These are phyloP conservation scores for Dioscorea alata DNA, from an alignment of 106 monocot species.

Conservation along the genomic window DNA sequence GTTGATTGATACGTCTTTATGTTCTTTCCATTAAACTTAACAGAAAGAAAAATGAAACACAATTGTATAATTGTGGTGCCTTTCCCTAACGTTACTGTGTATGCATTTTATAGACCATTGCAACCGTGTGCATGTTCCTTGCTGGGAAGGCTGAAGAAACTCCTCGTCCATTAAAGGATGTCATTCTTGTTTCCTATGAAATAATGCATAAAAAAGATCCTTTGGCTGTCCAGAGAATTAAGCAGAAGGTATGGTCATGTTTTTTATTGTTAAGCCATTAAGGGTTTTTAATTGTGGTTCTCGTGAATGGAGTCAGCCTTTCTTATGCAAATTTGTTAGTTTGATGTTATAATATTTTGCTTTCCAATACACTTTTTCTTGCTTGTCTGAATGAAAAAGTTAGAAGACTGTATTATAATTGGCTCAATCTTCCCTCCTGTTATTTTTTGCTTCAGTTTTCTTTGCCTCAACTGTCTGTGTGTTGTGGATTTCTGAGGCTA, in stretches of 20 bases:
- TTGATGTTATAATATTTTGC: no score
- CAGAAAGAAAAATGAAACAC: no score
- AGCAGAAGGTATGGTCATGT: constrained; percentile 7
- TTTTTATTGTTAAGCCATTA: not conserved
- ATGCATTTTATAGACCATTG: constrained; percentile 12
- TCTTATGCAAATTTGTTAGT: no score
- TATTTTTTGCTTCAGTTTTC: no score
- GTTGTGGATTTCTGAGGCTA: not conserved
- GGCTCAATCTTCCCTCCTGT: no score
- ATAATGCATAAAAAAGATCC: constrained; percentile 17
- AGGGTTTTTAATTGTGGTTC: no score
- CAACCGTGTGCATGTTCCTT: constrained; percentile 25
- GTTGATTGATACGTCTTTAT: not conserved
- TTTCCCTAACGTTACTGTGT: not conserved
- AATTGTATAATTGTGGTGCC: no score
- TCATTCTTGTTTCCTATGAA: constrained; percentile 21
- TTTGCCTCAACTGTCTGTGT: no score
- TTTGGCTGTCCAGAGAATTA: constrained; percentile 15
- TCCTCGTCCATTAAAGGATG: constrained; percentile 19
- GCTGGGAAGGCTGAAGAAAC: constrained; percentile 22
- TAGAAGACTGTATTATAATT: no score
- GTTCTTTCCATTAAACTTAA: not conserved
- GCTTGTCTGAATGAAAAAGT: no score
- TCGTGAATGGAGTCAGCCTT: no score
- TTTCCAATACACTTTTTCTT: no score